These are phyloP conservation scores for Craspedostauros australis DNA, from an alignment of 108 stramenopile genomes.

Conservation along the genomic window DNA sequence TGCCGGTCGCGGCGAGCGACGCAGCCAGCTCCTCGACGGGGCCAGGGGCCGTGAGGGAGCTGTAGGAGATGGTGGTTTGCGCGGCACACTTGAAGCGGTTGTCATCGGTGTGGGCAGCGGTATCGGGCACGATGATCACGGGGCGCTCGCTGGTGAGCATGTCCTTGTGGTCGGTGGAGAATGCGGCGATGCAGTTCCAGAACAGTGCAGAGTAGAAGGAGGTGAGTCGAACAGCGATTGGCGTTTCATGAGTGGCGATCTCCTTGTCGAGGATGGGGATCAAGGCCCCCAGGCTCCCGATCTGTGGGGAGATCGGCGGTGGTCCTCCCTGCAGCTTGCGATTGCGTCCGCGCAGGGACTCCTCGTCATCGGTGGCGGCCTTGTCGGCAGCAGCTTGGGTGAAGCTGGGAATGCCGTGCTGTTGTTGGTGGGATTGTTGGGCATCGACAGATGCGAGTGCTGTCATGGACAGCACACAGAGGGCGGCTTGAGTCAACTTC, in stretches of 20 bases:
- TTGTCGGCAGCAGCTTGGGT: too few relatives aligned
- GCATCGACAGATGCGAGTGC: too few relatives aligned
- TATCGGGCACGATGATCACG: neutral
- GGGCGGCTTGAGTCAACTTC: too few relatives aligned
- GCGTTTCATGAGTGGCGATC: constrained; percentile 6
- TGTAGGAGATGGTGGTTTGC: constrained; percentile 11
- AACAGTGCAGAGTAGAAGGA: constrained; percentile 1
- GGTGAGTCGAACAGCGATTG: constrained; percentile 11
- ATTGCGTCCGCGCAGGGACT: too few relatives aligned
- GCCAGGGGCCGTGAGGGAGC: constrained; percentile 2
- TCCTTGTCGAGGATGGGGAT: neutral
- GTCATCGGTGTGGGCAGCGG: neutral
- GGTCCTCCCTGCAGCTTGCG: neutral
- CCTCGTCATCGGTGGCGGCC: too few relatives aligned
- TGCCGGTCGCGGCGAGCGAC: neutral
- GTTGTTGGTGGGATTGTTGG: too few relatives aligned
- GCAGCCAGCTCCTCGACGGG: neutral
- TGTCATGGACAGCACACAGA: too few relatives aligned
- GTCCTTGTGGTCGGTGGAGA: constrained; percentile 7
- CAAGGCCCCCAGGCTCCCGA: neutral
- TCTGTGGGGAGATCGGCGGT: neutral
- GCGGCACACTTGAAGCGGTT: constrained; percentile 3
- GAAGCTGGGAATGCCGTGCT: too few relatives aligned
- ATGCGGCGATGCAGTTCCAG: constrained; percentile 21
- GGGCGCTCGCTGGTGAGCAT: constrained; percentile 7